A percentile compares a stretch with the other conserved stretches of the same genome.
phyloP scores from a whole-genome alignment of 306 rosid genomes.

The Trichosanthes truncata region DNA sequence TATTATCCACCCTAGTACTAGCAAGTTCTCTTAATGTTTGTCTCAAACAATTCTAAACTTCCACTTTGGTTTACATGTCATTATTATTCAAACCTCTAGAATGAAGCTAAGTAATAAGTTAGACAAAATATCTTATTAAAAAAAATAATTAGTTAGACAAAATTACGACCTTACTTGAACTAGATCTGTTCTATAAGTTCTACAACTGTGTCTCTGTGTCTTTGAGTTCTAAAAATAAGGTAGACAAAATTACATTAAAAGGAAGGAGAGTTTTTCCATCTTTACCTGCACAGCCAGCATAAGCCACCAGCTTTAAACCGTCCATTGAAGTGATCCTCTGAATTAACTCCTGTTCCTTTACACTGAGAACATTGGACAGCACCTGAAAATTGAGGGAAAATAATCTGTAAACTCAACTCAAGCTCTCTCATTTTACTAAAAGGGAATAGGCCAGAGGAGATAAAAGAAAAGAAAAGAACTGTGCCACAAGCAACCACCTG shows the following conservation, averaged over 20 bases:
- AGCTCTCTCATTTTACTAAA: not conserved
- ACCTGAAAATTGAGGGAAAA: conserved; percentile 33
- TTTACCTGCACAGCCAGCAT: conserved; percentile 97
- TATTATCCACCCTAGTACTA: not conserved
- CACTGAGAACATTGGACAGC: conserved; percentile 60
- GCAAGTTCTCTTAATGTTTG: not conserved
- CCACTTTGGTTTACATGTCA: not conserved
- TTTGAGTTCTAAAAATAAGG: not conserved
- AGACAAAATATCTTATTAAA: not conserved
- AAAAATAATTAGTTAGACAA: not conserved
- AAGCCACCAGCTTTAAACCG: conserved; percentile 82
- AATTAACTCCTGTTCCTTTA: conserved; percentile 75
- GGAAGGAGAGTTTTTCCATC: not conserved
- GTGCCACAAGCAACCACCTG: not conserved
- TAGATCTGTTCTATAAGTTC: too few species aligned
- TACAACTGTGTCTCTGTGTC: too few species aligned
- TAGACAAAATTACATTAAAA: not conserved
- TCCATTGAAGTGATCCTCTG: conserved; percentile 89
- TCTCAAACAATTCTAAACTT: not conserved
- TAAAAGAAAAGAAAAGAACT: not conserved
- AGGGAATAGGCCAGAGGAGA: not conserved
- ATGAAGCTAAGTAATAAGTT: not conserved
- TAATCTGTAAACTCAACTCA: not conserved
- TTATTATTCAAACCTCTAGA: not conserved
- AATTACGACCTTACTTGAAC: too few species aligned